Base-by-base conservation (phyloP, 257 asterid genomes). In the Echium plantagineum region DNA sequence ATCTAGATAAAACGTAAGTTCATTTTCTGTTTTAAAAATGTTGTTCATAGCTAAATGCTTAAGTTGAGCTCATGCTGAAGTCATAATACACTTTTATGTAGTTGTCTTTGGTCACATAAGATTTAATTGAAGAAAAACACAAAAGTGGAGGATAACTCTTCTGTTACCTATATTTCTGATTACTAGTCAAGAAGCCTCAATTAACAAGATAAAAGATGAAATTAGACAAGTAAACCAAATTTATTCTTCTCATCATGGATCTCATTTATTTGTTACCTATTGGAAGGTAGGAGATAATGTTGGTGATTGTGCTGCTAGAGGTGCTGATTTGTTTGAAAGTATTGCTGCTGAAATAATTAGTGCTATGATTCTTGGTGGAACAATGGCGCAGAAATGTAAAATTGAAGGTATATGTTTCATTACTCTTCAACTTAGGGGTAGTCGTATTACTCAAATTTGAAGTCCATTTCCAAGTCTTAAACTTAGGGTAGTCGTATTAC, bases 291-390 rank as follows among this genome's bases (percentile, higher is more conserved):
- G 99, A 69, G 99, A 93, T 77, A 93, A 93, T 70, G 99, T 93
- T 66, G 99, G 99, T 60, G 99, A 93, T 66, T 93, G 99, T 83
- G 97, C 99, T 68, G 99, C 99, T 63, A 85, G 99, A 58, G 99
- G 99, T 74, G 99, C 99, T 6, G 99, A 93, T 80, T 85, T 93
- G 61, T 93, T 93, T 38, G 99, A 93, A 85, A 93, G 99, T 83
- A 93, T 93, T 74, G 94, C 99, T 49, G 99, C 99, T 16, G 99
- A 93, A 83, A 93, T 93, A 72, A 93, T 93, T 67, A 93, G 99
- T 74, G 99, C 99, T 61, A 93, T 93, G 99, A 93, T 93, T 78
- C 95, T 93, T 66, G 99, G 99, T 69, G 99, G 98, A 75, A 70
- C 95, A 68, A 88, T 91, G 98, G 99, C 96, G 42, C 72, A 76